Evolutionary conservation across 768 basidiomycete species (phyloP), one percentile per base, ranked within the genome.

Genomic region (Mycena latifolia): DNA sequence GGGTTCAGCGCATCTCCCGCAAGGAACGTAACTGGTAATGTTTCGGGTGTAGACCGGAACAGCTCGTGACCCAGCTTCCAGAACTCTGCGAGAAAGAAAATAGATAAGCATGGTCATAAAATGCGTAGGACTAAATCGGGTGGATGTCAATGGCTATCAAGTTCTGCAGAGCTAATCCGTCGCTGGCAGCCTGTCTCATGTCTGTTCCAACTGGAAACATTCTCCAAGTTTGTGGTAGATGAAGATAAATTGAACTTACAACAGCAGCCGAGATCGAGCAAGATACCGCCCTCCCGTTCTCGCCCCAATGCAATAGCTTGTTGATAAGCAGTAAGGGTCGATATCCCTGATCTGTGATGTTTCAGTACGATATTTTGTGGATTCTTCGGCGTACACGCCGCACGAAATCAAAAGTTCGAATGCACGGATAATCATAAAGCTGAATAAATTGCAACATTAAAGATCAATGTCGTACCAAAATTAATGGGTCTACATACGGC

Each of bases 41-140:
- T 80, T 41, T 83, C 77, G 0, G 85, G 82, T 0, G 79, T 86
- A 14, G 85, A 80, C 48, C 74, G 81, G 77, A 90, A 92, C 10
- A 92, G 78, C 52, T 85, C 81, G 65, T 91, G 89, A 2, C 90
- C 91, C 5, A 84, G 79, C 6, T 86, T 79, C 89, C 88, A 91
- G 65, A 88, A 87, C 8, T 76, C 89, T 39, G 17, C 37, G 17
- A 6, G 31, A 33, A 33, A 33, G 31, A 39, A 35, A 7, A 39
- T 39, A 15, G 17, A 18, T 39, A 39, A 12, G 15, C 37, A 39
- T 17, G 8, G 33, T 14, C 33, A 35, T 35, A 35, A 39, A 3
- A 39, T 39, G 17, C 17, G 37, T 5, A 12, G 15, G 37, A 5
- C 33, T 14, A 8, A 39, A 5, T 14, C 15, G 37, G 17, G 11